Percentiles rank a stretch among this genome's conserved stretches.
Conservation (phyloP, 768 basidiomycete genomes). For the Leccinum aurantiacum region DNA sequence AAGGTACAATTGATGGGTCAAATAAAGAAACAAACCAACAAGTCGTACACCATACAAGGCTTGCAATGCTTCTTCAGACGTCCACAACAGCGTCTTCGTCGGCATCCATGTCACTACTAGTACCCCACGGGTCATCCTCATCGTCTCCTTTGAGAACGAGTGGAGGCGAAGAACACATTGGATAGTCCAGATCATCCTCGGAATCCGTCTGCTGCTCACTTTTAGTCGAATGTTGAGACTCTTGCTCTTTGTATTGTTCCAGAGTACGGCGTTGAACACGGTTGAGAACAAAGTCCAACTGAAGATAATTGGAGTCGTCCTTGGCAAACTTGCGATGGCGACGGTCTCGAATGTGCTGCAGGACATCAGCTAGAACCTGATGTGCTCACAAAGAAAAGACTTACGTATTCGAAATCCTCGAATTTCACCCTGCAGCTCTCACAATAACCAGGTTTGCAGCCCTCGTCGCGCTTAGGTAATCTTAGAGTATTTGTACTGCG, state of each 20-base stretch:
- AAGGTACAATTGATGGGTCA: conserved; percentile 24
- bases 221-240: conserved; percentile 7
- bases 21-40: conserved; percentile 24
- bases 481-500: conserved; percentile 78
- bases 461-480: conserved; percentile 79
- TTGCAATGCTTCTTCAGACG: conserved; percentile 16
- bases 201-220: conserved; percentile 14
- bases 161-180: conserved; percentile 24
- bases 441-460: conserved; percentile 92
- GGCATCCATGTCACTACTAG: conserved; percentile 13
- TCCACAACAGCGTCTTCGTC: conserved; percentile 21
- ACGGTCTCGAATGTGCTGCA: conserved; percentile 68
- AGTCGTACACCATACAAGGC: conserved; percentile 14
- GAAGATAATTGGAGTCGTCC: conserved; percentile 72
- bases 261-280: conserved; percentile 53
- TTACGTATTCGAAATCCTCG: conserved; percentile 78
- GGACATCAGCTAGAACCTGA: conserved; percentile 4
- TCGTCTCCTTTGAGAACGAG: conserved; percentile 4
- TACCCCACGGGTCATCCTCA: conserved; percentile 26
- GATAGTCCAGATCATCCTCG: conserved; percentile 17
- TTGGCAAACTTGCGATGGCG: conserved; percentile 83
- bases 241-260: conserved; percentile 30
- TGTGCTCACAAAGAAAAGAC: conserved; percentile 10
- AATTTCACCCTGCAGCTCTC: conserved; percentile 94
- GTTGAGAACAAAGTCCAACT: conserved; percentile 72